Percentiles rank a stretch among this genome's conserved stretches.
Evolutionary conservation across 352 stramenopile species (phyloP).

Genomic region (Globisporangium rhizosaccharum): DNA sequence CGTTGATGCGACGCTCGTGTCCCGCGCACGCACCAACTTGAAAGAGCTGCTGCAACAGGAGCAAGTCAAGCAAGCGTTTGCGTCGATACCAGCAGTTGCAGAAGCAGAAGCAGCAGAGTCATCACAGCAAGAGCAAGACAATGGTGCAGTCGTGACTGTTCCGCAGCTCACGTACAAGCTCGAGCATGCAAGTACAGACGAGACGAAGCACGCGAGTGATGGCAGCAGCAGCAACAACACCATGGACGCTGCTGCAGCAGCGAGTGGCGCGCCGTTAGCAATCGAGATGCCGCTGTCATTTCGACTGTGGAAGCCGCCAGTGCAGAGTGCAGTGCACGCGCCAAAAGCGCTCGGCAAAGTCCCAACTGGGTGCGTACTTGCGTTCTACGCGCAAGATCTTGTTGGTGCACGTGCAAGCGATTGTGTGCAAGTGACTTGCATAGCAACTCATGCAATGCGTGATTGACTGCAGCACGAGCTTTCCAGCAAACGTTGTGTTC

Average conservation of each 20-base stretch:
- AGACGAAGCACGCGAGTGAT: background rate
- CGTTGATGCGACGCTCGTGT: slow-evolving; percentile 63
- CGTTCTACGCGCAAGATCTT: background rate
- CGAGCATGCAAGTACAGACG: background rate
- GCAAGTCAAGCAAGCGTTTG: slow-evolving; percentile 49
- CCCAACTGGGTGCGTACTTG: slow-evolving; percentile 34
- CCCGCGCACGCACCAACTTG: slow-evolving; percentile 45
- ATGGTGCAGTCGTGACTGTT: background rate
- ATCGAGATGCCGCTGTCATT: slow-evolving; percentile 62
- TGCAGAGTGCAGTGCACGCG: slow-evolving; percentile 20
- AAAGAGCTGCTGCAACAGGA: slow-evolving; percentile 61
- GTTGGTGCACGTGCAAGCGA: background rate
- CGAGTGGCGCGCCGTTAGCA: slow-evolving; percentile 16
- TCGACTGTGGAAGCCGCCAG: slow-evolving; percentile 55
- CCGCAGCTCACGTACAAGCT: too few relatives aligned
- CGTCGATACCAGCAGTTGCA: slow-evolving; percentile 24
- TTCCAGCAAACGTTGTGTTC: slow-evolving; percentile 78
- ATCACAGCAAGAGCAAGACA: background rate
- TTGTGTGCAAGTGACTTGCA: background rate
- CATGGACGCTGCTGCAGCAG: background rate
- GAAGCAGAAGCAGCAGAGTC: background rate
- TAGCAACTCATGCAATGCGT: background rate
- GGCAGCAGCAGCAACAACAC: background rate
- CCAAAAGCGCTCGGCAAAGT: slow-evolving; percentile 48
- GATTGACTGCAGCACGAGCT: slow-evolving; percentile 25